These are phyloP conservation scores for Candida krabiensis DNA, from an alignment of 805 yeast species.

Conservation along the genomic window DNA sequence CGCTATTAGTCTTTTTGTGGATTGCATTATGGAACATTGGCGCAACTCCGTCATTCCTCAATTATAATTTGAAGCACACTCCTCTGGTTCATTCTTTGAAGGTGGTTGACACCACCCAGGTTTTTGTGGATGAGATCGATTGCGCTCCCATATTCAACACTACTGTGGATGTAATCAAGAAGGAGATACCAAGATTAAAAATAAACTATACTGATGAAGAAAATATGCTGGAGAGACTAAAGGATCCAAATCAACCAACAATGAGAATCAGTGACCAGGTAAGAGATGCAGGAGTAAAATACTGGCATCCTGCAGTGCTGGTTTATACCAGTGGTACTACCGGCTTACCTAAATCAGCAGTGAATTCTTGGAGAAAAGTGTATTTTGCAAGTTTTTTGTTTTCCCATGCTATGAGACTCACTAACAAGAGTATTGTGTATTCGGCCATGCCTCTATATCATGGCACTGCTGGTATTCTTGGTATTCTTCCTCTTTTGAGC, in stretches of 20 bases:
- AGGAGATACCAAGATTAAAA: conserved; percentile 31
- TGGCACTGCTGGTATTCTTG: conserved; percentile 88
- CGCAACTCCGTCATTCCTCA: conserved; percentile 83
- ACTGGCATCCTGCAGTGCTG: conserved; percentile 64
- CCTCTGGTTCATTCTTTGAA: conserved; percentile 80
- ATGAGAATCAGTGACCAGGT: conserved; percentile 55
- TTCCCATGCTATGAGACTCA: conserved; percentile 64
- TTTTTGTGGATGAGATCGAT: conserved; percentile 76
- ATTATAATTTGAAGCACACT: conserved; percentile 71
- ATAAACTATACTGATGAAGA: conserved; percentile 22
- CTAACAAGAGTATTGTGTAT: conserved; percentile 57
- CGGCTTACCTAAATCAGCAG: conserved; percentile 91
- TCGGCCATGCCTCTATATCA: conserved; percentile 96
- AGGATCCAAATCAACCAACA: conserved; percentile 37
- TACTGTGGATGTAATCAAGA: conserved; percentile 39
- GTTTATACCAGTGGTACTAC: conserved; percentile 95
- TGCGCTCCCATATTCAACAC: conserved; percentile 43
- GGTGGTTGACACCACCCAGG: conserved; percentile 60
- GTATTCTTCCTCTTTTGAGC: conserved; percentile 60
- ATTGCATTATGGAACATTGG: conserved; percentile 89
- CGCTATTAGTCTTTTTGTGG: conserved; percentile 78
- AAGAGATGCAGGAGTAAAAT: conserved; percentile 58
- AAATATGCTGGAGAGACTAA: conserved; percentile 11
- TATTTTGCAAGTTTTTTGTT: conserved; percentile 69
- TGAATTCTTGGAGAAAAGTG: conserved; percentile 87